A percentile compares a stretch with the other conserved stretches of the same genome.
Evolutionary conservation across 352 stramenopile species (phyloP).

Genomic region (Pythium myriotylum): DNA sequence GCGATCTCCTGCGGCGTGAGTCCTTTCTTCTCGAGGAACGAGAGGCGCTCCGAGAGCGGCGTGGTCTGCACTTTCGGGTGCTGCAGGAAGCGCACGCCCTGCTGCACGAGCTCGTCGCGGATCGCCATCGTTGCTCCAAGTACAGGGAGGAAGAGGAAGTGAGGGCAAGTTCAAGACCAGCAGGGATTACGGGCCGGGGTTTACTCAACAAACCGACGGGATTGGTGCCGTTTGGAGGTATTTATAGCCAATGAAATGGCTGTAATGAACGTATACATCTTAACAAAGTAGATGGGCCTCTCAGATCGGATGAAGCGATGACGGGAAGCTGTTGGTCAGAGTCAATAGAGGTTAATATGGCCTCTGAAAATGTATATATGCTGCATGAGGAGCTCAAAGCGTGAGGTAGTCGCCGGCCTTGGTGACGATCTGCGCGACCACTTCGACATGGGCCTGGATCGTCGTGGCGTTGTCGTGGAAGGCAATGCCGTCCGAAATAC

Average conservation of each 20-base stretch:
- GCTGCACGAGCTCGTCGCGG: constrained; percentile 62
- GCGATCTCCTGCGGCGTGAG: constrained; percentile 72
- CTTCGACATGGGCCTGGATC: constrained; percentile 46
- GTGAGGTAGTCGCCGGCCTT: constrained; percentile 36
- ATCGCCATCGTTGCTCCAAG: constrained; percentile 32
- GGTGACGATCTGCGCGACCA: constrained; percentile 38
- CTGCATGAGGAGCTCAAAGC: too few relatives aligned
- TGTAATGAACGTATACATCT: not conserved
- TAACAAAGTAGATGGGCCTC: not conserved
- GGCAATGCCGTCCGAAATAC: constrained; percentile 42
- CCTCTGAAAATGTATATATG: too few relatives aligned
- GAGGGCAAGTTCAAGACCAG: not conserved
- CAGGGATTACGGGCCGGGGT: not conserved
- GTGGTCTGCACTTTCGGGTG: constrained; percentile 78
- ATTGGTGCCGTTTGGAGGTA: not conserved
- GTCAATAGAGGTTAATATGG: too few relatives aligned
- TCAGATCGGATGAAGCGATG: too few relatives aligned
- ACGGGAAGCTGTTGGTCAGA: too few relatives aligned
- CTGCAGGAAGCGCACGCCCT: constrained; percentile 79
- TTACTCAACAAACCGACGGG: not conserved
- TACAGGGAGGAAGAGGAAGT: not conserved
- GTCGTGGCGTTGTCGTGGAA: constrained; percentile 38
- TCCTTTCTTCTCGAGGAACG: constrained; percentile 80
- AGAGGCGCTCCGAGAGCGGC: constrained; percentile 67
- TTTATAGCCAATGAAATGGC: not conserved